phyloP scores from a whole-genome alignment of 2,329 filamentous ascomycete species.

The Alternaria tenuissima region DNA sequence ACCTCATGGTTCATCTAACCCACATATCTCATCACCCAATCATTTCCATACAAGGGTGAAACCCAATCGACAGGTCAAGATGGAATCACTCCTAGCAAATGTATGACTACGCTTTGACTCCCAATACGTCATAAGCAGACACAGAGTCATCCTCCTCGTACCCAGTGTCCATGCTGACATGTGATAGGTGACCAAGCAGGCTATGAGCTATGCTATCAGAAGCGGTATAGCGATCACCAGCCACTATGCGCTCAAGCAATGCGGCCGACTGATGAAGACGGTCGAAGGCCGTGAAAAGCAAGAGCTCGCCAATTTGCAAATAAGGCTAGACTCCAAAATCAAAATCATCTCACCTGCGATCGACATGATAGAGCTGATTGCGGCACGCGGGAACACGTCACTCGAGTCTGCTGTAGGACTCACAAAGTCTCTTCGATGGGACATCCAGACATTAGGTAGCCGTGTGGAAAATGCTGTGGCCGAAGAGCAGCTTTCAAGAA shows the following conservation, averaged over 20 bases:
- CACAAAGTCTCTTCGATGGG: conserved; percentile 81
- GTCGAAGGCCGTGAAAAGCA: conserved; percentile 75
- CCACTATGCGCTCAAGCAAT: conserved; percentile 83
- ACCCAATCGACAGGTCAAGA: conserved; percentile 52
- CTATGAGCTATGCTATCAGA: conserved; percentile 90
- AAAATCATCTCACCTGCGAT: conserved; percentile 90
- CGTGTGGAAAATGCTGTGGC: conserved; percentile 75
- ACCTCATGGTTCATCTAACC: conserved; percentile 8
- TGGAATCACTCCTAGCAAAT: conserved; percentile 75
- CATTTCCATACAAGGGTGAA: conserved; percentile 5
- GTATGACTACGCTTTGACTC: conserved; percentile 50
- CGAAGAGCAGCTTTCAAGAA: conserved; percentile 64
- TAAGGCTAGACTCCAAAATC: conserved; percentile 84
- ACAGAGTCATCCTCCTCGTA: not conserved
- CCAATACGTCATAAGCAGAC: conserved; percentile 4
- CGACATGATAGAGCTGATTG: conserved; percentile 89
- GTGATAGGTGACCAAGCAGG: conserved; percentile 73
- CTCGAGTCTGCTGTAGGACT: conserved; percentile 86
- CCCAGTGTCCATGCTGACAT: conserved; percentile 11
- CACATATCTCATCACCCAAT: not conserved
- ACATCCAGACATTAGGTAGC: conserved; percentile 81
- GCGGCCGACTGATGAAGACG: conserved; percentile 74
- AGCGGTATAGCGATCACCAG: conserved; percentile 85
- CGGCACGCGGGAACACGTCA: conserved; percentile 77
- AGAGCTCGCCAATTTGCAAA: conserved; percentile 76